phyloP scores from a whole-genome alignment of 768 basidiomycete species.

The Phaffia tasmanica region DNA sequence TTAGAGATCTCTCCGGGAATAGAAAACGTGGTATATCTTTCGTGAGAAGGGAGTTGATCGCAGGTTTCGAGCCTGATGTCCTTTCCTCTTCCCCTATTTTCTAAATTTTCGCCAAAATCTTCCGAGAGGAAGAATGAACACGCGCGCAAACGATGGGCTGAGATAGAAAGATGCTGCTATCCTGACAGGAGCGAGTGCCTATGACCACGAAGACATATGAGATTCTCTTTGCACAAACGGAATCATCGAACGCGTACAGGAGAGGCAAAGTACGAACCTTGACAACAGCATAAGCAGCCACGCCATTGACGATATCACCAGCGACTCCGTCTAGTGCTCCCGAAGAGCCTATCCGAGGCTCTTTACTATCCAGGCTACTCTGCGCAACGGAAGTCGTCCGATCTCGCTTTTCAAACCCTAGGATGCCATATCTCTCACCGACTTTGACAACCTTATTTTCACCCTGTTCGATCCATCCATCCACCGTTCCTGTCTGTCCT shows the following conservation, averaged over 20 bases:
- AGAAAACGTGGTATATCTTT: too few species aligned
- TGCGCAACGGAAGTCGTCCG: neutral
- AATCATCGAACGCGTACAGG: neutral
- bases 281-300: constrained; percentile 66
- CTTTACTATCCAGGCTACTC: constrained; percentile 21
- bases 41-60: too few species aligned
- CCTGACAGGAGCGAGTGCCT: constrained; percentile 65
- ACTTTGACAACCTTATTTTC: constrained; percentile 58
- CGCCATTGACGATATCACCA: constrained; percentile 68
- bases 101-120: constrained; percentile 6
- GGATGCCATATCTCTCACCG: constrained; percentile 64
- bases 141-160: constrained; percentile 59
- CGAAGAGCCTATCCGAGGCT: constrained; percentile 25
- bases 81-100: too few species aligned
- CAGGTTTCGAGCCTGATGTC: too few species aligned
- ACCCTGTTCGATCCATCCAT: constrained; percentile 64
- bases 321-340: constrained; percentile 40
- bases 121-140: constrained; percentile 4
- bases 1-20: too few species aligned
- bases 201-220: constrained; percentile 8
- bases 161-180: constrained; percentile 62
- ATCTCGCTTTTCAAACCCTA: constrained; percentile 49
- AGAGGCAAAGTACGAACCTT: constrained; percentile 47
- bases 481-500: constrained; percentile 38
- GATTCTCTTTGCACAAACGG: constrained; percentile 1